Evolutionary conservation across 2,329 filamentous ascomycete genomes (phyloP).

Genomic region (Trematosphaeria pertusa): DNA sequence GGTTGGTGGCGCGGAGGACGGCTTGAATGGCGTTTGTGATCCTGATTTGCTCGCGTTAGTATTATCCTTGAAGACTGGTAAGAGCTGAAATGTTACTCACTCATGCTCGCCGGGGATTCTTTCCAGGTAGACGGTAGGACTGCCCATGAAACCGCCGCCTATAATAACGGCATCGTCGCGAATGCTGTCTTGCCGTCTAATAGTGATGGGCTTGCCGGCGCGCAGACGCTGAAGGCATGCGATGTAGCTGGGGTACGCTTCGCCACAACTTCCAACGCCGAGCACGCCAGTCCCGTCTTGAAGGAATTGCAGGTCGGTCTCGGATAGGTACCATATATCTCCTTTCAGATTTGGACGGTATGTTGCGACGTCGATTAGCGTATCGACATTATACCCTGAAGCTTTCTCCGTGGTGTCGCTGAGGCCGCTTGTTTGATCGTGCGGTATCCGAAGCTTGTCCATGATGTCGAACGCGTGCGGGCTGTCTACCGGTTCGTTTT

Average conservation of each 20-base stretch:
- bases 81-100: conserved; percentile 25
- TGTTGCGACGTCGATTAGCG: conserved; percentile 33
- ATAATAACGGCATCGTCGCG: conserved; percentile 57
- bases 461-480: not conserved
- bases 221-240: conserved; percentile 58
- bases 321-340: conserved; percentile 64
- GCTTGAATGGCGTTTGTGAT: conserved; percentile 52
- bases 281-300: conserved; percentile 67
- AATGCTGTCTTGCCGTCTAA: conserved; percentile 64
- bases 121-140: conserved; percentile 11
- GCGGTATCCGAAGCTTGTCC: no score
- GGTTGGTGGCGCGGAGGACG: conserved; percentile 60
- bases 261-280: conserved; percentile 67
- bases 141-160: conserved; percentile 14
- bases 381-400: conserved; percentile 27
- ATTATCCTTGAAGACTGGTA: conserved; percentile 68
- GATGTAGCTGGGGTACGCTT: conserved; percentile 59
- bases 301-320: conserved; percentile 65
- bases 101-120: conserved; percentile 2
- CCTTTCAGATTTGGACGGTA: conserved; percentile 50
- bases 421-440: not conserved
- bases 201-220: conserved; percentile 55
- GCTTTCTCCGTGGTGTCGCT: conserved; percentile 9
- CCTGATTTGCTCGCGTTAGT: conserved; percentile 60
- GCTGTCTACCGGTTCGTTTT: not conserved